Evolutionary conservation across 2,329 filamentous ascomycete genomes (phyloP).

Genomic region (Alternaria sp.): DNA sequence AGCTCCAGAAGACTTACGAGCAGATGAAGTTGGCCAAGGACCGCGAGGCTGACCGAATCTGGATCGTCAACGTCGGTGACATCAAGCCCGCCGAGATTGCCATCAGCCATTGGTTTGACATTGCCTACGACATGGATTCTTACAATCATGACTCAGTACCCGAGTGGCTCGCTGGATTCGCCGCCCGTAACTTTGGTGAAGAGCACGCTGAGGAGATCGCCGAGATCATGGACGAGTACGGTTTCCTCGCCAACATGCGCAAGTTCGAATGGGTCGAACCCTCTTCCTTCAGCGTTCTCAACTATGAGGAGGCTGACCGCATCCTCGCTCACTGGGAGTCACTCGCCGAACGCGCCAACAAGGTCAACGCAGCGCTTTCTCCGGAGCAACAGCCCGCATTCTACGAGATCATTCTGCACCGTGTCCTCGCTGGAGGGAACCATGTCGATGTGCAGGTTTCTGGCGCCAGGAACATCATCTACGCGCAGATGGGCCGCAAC

Average conservation of each 20-base stretch:
- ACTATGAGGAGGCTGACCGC: constrained; percentile 68
- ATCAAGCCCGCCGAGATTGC: constrained; percentile 70
- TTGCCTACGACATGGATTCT: constrained; percentile 67
- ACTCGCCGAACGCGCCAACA: constrained; percentile 61
- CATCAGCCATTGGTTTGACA: constrained; percentile 70
- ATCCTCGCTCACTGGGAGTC: constrained; percentile 63
- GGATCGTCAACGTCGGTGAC: constrained; percentile 72
- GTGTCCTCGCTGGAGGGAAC: constrained; percentile 63
- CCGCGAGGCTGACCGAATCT: constrained; percentile 65
- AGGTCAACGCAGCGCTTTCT: constrained; percentile 62
- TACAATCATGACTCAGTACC: constrained; percentile 64
- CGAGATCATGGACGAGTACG: constrained; percentile 62
- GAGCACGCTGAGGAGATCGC: constrained; percentile 58
- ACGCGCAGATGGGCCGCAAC: constrained; percentile 46
- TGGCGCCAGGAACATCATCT: constrained; percentile 46
- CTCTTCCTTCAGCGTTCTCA: constrained; percentile 64
- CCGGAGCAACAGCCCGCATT: constrained; percentile 62
- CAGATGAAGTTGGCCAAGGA: constrained; percentile 69
- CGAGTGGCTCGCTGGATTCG: constrained; percentile 64
- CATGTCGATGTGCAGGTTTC: constrained; percentile 57
- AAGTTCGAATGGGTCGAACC: constrained; percentile 69
- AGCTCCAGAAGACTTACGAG: constrained; percentile 69
- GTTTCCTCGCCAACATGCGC: constrained; percentile 62
- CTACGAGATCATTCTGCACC: constrained; percentile 68
- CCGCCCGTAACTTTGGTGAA: constrained; percentile 63